These are phyloP conservation scores for Hibiscus mutabilis DNA, from an alignment of 345 rosid genomes.

Conservation along the genomic window DNA sequence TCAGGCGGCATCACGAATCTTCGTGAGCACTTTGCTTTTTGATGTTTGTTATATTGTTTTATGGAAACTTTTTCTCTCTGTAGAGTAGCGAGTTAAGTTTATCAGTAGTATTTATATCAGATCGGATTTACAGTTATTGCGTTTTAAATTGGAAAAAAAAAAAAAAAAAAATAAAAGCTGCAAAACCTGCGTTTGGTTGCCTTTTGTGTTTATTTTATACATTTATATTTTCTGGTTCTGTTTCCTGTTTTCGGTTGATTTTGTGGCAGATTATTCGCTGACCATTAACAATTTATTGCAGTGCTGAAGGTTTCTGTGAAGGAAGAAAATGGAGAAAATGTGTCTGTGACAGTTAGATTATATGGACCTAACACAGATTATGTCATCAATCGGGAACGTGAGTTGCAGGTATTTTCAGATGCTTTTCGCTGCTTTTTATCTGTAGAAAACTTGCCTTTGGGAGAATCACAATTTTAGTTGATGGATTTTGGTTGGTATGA, in stretches of 20 bases:
- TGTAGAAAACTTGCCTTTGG: not conserved
- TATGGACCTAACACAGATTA: slow-evolving; percentile 93
- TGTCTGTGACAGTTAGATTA: slow-evolving; percentile 63
- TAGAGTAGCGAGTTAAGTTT: not conserved
- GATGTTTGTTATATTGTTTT: not conserved
- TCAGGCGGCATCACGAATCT: slow-evolving; percentile 97
- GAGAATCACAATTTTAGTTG: not conserved
- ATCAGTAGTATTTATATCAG: not conserved
- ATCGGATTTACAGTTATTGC: not conserved
- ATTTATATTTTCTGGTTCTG: not conserved
- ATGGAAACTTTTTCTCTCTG: not conserved
- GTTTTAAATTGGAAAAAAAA: not conserved
- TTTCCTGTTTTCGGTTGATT: not conserved
- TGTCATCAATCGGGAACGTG: slow-evolving; percentile 77
- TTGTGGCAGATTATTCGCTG: not conserved
- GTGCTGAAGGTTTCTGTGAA: slow-evolving; percentile 81
- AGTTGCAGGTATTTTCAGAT: slow-evolving; percentile 45
- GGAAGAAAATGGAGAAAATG: slow-evolving; percentile 47
- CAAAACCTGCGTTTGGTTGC: not conserved
- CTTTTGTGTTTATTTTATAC: not conserved
- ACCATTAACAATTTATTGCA: slow-evolving; percentile 20
- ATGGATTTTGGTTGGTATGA: not conserved
- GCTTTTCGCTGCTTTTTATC: not conserved
- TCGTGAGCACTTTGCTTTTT: slow-evolving; percentile 35
- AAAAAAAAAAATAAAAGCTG: not conserved